Base-by-base conservation (phyloP, 495 filamentous ascomycete species). In the Neurospora africana region DNA sequence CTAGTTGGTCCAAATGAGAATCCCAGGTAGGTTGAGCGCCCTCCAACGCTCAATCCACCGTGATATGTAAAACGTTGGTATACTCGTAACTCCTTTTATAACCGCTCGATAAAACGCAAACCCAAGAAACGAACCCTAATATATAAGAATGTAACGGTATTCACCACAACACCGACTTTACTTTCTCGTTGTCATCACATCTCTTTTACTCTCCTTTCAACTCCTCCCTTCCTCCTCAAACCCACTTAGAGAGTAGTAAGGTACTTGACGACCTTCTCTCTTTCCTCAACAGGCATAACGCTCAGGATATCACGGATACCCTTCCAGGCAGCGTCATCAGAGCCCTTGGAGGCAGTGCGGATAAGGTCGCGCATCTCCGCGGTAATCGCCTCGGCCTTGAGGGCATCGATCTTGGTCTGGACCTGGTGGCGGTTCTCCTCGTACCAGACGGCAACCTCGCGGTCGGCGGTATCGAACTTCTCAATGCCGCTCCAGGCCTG, bases 371-470 rank as follows among this genome's bases (percentile, higher is more conserved):
- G 91, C 77, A 99, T 89, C 79, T 98, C 92, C 33, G 86, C 86
- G 8, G 91, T 89, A 21, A 97, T 85, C 47, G 88, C 85, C 69
- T 98, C 93, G 15, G 86, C 87, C 84, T 91, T 93, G 74, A 98
- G 81, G 19, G 83, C 78, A 76, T 98, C 94, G 58, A 98, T 85
- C 87, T 94, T 95, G 68, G 85, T 82, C 73, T 90, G 84, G 17
- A 98, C 88, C 6, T 84, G 79, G 84, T 94, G 93, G 78, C 92
- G 87, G 81, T 98, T 96, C 84, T 97, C 92, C 86, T 99, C 95
- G 79, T 97, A 98, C 96, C 96, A 99, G 72, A 87, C 83, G n/a
- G 94, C 92, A 41, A 98, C 95, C 75, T 90, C 90, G 68, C 86
- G 87, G 79, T 99, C 95, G 69, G 92, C 88, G 44, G 84, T 84